phyloP scores from a whole-genome alignment of 2,329 filamentous ascomycete species.

The Hypocrella siamensis region DNA sequence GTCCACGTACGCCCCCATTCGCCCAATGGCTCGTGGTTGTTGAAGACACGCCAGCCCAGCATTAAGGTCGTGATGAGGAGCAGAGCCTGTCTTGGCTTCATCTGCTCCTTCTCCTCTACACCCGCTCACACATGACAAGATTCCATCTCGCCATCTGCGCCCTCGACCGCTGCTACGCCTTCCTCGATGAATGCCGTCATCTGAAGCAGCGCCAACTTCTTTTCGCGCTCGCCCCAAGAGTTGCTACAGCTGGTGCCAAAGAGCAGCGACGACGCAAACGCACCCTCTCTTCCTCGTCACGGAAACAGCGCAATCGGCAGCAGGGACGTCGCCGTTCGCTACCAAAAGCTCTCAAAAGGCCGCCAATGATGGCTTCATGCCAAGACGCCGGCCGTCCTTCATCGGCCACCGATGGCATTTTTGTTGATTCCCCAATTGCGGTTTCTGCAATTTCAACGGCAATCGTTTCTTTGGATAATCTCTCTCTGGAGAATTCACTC shows the following conservation, averaged over 20 bases:
- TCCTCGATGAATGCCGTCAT: conserved; percentile 27
- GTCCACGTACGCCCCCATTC: no score
- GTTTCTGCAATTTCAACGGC: conserved; percentile 7
- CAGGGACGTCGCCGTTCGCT: conserved; percentile 3
- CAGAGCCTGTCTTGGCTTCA: conserved; percentile 5
- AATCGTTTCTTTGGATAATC: no score
- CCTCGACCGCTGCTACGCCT: conserved; percentile 27
- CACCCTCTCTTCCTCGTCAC: conserved; percentile 5
- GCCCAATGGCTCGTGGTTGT: conserved; percentile 1
- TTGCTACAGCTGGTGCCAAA: conserved; percentile 23
- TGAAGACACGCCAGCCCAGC: background rate
- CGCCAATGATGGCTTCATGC: conserved; percentile 17
- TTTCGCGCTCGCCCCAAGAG: conserved; percentile 27
- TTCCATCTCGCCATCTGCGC: conserved; percentile 31
- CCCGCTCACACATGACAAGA: conserved; percentile 26
- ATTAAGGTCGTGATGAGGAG: conserved; percentile 4
- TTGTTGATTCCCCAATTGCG: conserved; percentile 10
- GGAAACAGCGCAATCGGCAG: conserved; percentile 6
- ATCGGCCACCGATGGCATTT: conserved; percentile 20
- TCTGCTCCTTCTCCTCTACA: conserved; percentile 9
- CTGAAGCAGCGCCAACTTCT: conserved; percentile 21
- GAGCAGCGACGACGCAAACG: conserved; percentile 19
- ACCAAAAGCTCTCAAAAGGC: conserved; percentile 10
- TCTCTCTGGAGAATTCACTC: no score
- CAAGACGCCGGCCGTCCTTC: conserved; percentile 24